phyloP scores from a whole-genome alignment of 345 rosid genomes.

The Pugionium dolabratum region DNA sequence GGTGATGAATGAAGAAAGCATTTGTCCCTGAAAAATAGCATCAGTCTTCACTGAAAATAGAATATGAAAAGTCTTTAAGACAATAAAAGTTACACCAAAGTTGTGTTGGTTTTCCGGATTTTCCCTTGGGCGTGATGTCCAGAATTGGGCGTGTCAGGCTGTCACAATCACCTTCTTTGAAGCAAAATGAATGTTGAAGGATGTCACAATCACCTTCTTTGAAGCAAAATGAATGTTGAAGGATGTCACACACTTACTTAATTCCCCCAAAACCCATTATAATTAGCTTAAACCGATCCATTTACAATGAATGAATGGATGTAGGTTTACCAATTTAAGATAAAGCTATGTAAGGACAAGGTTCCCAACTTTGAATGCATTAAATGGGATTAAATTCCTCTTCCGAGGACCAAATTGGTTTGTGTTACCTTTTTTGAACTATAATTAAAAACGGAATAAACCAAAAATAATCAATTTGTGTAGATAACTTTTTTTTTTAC shows the following conservation, averaged over 20 bases:
- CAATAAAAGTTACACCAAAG: constrained; percentile 1
- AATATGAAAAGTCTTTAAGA: neutral
- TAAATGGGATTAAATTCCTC: no score
- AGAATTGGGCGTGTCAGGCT: constrained; percentile 61
- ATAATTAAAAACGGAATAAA: no score
- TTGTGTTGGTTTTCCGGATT: constrained; percentile 22
- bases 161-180: constrained; percentile 76
- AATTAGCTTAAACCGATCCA: constrained; percentile 9
- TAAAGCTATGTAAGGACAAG: no score
- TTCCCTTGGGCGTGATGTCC: constrained; percentile 46
- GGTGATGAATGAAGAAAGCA: constrained; percentile 21
- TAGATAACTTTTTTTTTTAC: no score
- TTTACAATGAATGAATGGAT: neutral
- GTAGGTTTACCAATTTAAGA: neutral
- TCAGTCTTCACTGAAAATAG: neutral
- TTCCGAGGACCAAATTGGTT: no score
- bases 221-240: constrained; percentile 76
- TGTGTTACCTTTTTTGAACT: no score
- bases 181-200: constrained; percentile 78
- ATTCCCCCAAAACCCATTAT: constrained; percentile 4
- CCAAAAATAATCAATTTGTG: no score
- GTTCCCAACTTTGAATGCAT: no score
- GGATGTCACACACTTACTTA: constrained; percentile 74
- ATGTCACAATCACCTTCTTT: constrained; percentile 78
- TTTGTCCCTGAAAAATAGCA: neutral